Evolutionary conservation across 805 yeast species (phyloP), one percentile per base, ranked within the genome.

Genomic region (Phaffomyces opuntiae): DNA sequence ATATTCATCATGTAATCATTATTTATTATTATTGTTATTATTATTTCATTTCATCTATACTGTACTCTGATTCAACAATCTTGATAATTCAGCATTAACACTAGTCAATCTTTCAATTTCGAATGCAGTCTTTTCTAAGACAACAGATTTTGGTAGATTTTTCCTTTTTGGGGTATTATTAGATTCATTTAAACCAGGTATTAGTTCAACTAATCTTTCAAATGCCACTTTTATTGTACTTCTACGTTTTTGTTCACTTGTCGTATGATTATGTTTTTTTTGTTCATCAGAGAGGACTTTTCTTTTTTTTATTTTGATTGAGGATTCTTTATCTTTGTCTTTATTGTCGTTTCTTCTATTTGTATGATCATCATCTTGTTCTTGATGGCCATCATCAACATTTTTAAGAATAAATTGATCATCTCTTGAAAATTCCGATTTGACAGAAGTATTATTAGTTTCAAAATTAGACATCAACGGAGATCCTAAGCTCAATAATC

Each of bases 211-310:
- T 25, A 60, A 36, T 9, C 47, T 42, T 17, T 52, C 57, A 37
- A 57, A 56, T 2, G 61, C 51, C 2, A 53, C 55, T 36, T 60
- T 60, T 19, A 60, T 58, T 37, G 51, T 25, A 2, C 47, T 50
- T 29, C 63, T 42, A 35, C 63, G 47, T 40, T 51, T 49, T 38
- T 58, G 57, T 38, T 60, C 63, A 49, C 61, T 57, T 9, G 56
- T 50, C 1, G 50, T 54, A 33, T 60, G 63, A 32, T 57, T 59
- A 8, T 38, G 19, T 36, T 58, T 58, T 45, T 60, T 60, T 36
- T 60, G 53, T 9, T 57, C 61, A 14, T 57, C 62, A 1, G 59
- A 48, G 1, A 60, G 45, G 2, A 52, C 34, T 27, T 51, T 54
- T 17, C 56, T 41, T 24, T 48, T 55, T 38, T 56, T 58, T 14